A percentile compares a stretch with the other conserved stretches of the same genome.
Evolutionary conservation across 805 yeast species (phyloP).

Genomic region (Hermanozyma aechmeae): DNA sequence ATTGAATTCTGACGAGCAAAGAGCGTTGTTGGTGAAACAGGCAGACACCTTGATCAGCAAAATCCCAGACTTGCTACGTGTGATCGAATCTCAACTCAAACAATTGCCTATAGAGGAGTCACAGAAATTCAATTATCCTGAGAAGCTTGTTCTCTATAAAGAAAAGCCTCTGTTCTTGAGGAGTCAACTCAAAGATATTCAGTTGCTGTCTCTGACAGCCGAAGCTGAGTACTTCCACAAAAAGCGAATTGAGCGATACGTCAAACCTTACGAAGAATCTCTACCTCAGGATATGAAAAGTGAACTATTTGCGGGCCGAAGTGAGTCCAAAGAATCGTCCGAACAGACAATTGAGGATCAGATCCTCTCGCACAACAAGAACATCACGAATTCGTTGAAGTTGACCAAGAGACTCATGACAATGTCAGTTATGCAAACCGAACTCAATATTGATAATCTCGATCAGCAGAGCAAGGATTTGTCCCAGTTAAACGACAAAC

Average conservation of each 20-base stretch:
- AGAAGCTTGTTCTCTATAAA: background rate
- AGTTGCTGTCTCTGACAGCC: background rate
- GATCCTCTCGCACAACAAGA: conserved; percentile 35
- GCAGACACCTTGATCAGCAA: too few relatives aligned
- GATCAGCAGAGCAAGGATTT: conserved; percentile 38
- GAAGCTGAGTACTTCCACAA: background rate
- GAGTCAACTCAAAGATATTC: background rate
- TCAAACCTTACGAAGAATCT: background rate
- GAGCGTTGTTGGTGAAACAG: too few relatives aligned
- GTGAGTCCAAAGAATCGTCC: conserved; percentile 1
- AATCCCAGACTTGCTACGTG: background rate
- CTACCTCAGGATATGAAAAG: background rate
- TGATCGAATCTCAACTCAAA: background rate
- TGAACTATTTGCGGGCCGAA: too few relatives aligned
- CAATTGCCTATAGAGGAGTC: background rate
- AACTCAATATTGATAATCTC: conserved; percentile 38
- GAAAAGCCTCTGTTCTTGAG: background rate
- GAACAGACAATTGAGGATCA: conserved; percentile 28
- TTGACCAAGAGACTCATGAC: conserved; percentile 39
- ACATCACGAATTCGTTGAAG: conserved; percentile 38
- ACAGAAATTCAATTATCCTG: background rate
- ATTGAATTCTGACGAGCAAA: too few relatives aligned
- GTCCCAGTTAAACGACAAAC: conserved; percentile 29
- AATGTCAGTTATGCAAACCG: conserved; percentile 42
- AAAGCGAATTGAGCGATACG: background rate